These are phyloP conservation scores for Neurospora hispaniola DNA, from an alignment of 495 filamentous ascomycete species.

Conservation along the genomic window DNA sequence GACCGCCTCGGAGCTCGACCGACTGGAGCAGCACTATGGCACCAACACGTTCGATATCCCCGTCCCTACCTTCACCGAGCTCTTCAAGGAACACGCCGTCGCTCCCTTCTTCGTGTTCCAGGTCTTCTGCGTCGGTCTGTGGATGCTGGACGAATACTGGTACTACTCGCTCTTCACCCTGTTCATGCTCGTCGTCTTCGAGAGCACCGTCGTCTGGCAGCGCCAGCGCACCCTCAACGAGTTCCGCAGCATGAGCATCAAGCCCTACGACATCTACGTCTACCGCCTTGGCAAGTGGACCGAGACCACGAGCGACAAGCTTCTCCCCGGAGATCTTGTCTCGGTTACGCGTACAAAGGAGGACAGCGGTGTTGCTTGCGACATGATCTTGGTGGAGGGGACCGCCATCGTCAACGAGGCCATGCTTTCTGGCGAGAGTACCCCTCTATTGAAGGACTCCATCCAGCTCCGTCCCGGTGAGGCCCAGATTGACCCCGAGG, in stretches of 20 bases:
- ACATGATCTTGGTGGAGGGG: conserved; percentile 91
- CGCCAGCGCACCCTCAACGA: conserved; percentile 92
- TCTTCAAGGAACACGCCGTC: conserved; percentile 97
- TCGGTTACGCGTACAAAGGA: conserved; percentile 94
- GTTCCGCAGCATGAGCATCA: conserved; percentile 98
- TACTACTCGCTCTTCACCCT: conserved; percentile 99
- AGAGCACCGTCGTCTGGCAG: conserved; percentile 99
- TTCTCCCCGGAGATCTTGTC: conserved; percentile 91
- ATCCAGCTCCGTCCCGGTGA: conserved; percentile 82
- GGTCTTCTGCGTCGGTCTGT: conserved; percentile 94
- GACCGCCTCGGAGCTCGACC: conserved; percentile 58
- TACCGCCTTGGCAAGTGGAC: conserved; percentile 77
- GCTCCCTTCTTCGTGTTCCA: conserved; percentile 99
- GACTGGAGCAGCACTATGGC: conserved; percentile 84
- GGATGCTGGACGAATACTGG: conserved; percentile 99
- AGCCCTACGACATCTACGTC: conserved; percentile 90
- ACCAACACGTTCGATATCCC: conserved; percentile 97
- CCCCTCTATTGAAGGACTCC: conserved; percentile 91
- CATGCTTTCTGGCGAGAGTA: conserved; percentile 98
- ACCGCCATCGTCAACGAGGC: conserved; percentile 98
- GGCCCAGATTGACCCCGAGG: conserved; percentile 78
- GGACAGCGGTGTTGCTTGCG: conserved; percentile 91
- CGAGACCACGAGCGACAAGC: conserved; percentile 84
- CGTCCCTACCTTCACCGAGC: conserved; percentile 86
- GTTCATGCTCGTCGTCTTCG: conserved; percentile 95